A percentile compares a stretch with the other conserved stretches of the same genome.
These are phyloP conservation scores for Cryptomeria japonica DNA, from an alignment of 75 land plant species.

Conservation along the genomic window DNA sequence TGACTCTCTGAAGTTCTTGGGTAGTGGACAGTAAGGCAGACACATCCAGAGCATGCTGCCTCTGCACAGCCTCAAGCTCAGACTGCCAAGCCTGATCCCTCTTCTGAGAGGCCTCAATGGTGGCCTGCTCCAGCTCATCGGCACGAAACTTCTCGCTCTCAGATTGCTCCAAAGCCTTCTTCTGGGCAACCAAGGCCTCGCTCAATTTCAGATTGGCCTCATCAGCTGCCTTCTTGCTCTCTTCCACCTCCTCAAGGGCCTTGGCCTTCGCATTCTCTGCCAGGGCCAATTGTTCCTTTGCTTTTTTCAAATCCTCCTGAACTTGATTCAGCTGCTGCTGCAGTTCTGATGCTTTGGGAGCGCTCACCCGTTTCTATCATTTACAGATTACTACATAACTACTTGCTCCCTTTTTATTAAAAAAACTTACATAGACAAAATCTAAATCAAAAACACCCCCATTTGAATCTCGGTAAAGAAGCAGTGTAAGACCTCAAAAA, in stretches of 20 bases:
- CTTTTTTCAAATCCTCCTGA: constrained; percentile 65
- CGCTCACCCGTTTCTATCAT: constrained; percentile 10
- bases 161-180: constrained; percentile 50
- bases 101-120: constrained; percentile 51
- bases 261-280: constrained; percentile 47
- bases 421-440: background rate
- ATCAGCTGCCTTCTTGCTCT: constrained; percentile 36
- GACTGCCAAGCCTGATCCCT: constrained; percentile 60
- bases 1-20: constrained; percentile 51
- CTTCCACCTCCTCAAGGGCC: constrained; percentile 45
- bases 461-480: background rate
- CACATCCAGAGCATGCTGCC: constrained; percentile 57
- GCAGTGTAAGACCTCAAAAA: background rate
- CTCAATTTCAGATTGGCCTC: constrained; percentile 58
- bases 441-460: background rate
- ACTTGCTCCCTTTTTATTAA: constrained; percentile 20
- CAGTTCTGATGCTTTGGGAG: constrained; percentile 38
- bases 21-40: constrained; percentile 42
- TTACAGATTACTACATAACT: constrained; percentile 6
- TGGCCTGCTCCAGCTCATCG: constrained; percentile 59
- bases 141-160: constrained; percentile 76
- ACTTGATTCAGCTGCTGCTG: constrained; percentile 44
- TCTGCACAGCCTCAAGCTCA: constrained; percentile 45
- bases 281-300: constrained; percentile 42
- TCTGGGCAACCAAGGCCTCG: constrained; percentile 55